Evolutionary conservation across 2,329 filamentous ascomycete genomes (phyloP), one percentile per base, ranked within the genome.

Genomic region (Hypoxylon sp.): DNA sequence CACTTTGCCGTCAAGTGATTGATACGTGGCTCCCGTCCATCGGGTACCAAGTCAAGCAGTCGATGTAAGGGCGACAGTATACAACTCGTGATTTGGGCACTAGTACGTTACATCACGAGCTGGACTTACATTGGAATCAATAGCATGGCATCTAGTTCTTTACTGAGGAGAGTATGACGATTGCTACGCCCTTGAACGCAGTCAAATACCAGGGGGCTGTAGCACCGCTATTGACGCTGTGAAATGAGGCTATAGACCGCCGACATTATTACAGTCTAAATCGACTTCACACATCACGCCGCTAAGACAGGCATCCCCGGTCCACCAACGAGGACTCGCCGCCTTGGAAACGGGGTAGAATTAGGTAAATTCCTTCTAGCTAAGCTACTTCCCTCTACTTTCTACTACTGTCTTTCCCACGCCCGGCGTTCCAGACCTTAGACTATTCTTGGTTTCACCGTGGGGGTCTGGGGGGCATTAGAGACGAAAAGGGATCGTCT

Each of bases 251-350:
- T 56, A 46, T 52, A 47, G 31, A 58, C 38, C 31, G 23, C 15
- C 31, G 29, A 45, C 9, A 27, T 45, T 55, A 35, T 27, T 29
- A 42, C 56, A 63, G 53, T 52, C 38, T 60, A 63, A 63, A 40
- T 49, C 37, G 43, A 60, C 57, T 20, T 60, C 53, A 23, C 18
- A 46, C 49, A 18, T 15, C 46, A 17, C 10, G 21, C 47, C 42
- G 7, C 40, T 20, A 47, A 13, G 18, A 45, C 43, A 31, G 33
- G 48, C 9, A 46, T 31, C 20, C 17, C 17, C 42, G 9, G 13
- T 21, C 20, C 7, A 9, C 6, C n/a, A 10, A 38, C 15, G 27
- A 48, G 18, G 27, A 8, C 11, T 7, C 17, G 4, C 48, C 15
- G 10, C 11, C 9, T 37, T 40, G 6, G 9, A 51, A 31, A 41